These are phyloP conservation scores for Pichia ethanolica DNA, from an alignment of 805 yeast genomes.

Conservation along the genomic window DNA sequence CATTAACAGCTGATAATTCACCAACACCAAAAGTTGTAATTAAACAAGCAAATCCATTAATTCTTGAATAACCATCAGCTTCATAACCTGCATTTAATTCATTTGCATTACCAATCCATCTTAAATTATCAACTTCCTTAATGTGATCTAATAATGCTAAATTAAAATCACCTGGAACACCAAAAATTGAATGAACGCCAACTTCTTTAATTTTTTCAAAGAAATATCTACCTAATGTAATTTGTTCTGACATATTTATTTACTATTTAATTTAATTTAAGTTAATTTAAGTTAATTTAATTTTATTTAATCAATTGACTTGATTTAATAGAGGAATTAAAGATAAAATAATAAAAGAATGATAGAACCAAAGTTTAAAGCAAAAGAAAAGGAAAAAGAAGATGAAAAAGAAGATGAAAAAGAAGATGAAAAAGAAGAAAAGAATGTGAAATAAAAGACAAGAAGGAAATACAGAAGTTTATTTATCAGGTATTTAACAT, in stretches of 20 bases:
- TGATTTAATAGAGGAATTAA: neutral
- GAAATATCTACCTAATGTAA: conserved; percentile 67
- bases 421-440: too few relatives aligned
- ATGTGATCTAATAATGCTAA: conserved; percentile 62
- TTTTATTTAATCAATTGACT: neutral
- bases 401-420: too few relatives aligned
- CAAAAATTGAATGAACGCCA: conserved; percentile 63
- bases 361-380: too few relatives aligned
- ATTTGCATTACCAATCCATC: conserved; percentile 90
- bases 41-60: conserved; percentile 66
- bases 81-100: conserved; percentile 86
- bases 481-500: too few relatives aligned
- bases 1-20: conserved; percentile 76
- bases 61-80: conserved; percentile 82
- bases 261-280: too few relatives aligned
- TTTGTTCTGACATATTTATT: conserved; percentile 17
- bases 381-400: too few relatives aligned
- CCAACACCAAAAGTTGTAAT: conserved; percentile 91
- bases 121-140: conserved; percentile 64
- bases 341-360: too few relatives aligned
- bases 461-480: too few relatives aligned
- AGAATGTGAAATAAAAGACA: too few relatives aligned
- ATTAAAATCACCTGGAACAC: conserved; percentile 81
- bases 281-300: too few relatives aligned
- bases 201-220: conserved; percentile 75